phyloP scores from a whole-genome alignment of 2,329 filamentous ascomycete genomes.

The Exophiala spinifera region DNA sequence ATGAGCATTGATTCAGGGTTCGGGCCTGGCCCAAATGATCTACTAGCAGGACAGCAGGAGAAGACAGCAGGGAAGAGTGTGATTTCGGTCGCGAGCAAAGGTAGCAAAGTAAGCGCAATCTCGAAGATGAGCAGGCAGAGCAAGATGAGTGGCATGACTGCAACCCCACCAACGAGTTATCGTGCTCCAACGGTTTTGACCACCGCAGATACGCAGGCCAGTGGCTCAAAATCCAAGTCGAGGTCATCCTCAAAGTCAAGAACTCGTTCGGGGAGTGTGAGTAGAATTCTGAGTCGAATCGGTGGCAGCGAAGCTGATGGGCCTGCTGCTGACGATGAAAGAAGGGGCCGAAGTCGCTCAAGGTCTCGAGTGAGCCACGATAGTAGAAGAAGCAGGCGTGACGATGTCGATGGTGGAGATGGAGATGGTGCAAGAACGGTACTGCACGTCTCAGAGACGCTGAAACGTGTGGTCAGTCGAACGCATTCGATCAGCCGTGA shows the following conservation, averaged over 20 bases:
- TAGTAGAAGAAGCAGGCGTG: conserved; percentile 15
- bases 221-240: neutral
- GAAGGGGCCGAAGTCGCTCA: neutral
- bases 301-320: neutral
- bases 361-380: neutral
- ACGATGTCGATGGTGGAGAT: conserved; percentile 16
- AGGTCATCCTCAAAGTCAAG: conserved; percentile 13
- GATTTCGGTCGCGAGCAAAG: too few relatives aligned
- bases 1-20: conserved; percentile 21
- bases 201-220: conserved; percentile 15
- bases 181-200: conserved; percentile 26
- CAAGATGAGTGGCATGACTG: conserved; percentile 5
- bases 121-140: conserved; percentile 12
- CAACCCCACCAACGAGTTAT: conserved; percentile 26
- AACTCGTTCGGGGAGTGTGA: conserved; percentile 1
- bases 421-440: conserved; percentile 14
- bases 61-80: too few relatives aligned
- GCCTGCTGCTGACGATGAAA: neutral
- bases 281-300: neutral
- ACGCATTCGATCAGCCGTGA: conserved; percentile 2
- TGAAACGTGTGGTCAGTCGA: conserved; percentile 1
- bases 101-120: neutral
- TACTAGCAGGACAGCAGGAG: neutral
- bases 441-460: conserved; percentile 11
- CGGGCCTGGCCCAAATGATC: conserved; percentile 10